Evolutionary conservation across 1,284 basidiomycete species (phyloP).

Genomic region (Ganoderma resinaceum): DNA sequence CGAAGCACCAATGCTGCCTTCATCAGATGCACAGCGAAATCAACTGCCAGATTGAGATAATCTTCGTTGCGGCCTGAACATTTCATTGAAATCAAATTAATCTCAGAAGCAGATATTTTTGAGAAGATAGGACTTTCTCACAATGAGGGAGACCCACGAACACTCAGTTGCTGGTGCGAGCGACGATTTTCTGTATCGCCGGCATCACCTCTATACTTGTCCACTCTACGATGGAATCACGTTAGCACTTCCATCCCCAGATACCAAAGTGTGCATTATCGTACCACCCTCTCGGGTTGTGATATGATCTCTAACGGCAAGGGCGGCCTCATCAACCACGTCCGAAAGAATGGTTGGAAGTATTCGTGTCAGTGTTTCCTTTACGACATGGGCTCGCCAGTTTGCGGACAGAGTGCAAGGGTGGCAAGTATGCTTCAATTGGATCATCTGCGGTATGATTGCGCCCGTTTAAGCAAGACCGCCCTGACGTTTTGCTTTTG

Average conservation of each 20-base stretch:
- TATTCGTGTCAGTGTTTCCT: conserved; percentile 32
- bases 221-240: conserved; percentile 10
- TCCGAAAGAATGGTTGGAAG: conserved; percentile 32
- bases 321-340: conserved; percentile 36
- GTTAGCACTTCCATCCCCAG: neutral
- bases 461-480: neutral
- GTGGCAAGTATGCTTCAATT: conserved; percentile 32
- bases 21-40: conserved; percentile 20
- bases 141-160: conserved; percentile 49
- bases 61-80: conserved; percentile 20
- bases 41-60: conserved; percentile 23
- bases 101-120: neutral
- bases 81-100: neutral
- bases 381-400: conserved; percentile 32
- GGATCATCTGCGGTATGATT: neutral
- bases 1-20: conserved; percentile 13
- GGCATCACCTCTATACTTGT: conserved; percentile 1
- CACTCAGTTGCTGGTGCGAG: conserved; percentile 46
- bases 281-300: conserved; percentile 15
- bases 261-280: neutral
- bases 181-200: conserved; percentile 17
- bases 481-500: neutral
- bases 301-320: conserved; percentile 30
- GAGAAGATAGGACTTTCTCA: conserved; percentile 36
- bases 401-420: too few species aligned